phyloP scores from a whole-genome alignment of 495 filamentous ascomycete species.

The Aspergillus steynii region DNA sequence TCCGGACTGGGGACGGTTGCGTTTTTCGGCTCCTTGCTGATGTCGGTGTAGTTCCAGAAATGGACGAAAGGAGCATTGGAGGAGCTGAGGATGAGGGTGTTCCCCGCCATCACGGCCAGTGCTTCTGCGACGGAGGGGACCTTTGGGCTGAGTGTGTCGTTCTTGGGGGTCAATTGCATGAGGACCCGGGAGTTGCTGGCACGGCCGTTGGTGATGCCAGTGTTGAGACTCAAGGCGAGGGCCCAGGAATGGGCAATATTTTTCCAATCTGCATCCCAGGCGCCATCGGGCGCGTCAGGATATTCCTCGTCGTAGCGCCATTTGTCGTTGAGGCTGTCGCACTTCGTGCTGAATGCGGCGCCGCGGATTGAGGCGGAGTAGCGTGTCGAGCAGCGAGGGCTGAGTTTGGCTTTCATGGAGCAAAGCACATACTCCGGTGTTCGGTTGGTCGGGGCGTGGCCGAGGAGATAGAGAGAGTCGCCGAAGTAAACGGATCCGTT shows the following conservation, averaged over 20 bases:
- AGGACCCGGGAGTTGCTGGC: constrained; percentile 65
- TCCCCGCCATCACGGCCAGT: constrained; percentile 64
- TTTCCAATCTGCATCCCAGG: constrained; percentile 53
- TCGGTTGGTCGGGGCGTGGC: constrained; percentile 35
- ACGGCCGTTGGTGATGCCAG: constrained; percentile 57
- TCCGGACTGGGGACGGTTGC: constrained; percentile 20
- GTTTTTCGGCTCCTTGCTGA: constrained; percentile 26
- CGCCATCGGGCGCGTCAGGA: constrained; percentile 32
- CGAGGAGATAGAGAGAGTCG: constrained; percentile 64
- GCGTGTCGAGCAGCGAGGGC: constrained; percentile 60
- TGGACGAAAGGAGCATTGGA: constrained; percentile 56
- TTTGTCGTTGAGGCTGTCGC: constrained; percentile 52
- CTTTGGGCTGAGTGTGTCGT: constrained; percentile 27
- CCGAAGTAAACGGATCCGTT: constrained; percentile 45
- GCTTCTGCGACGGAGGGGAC: constrained; percentile 67
- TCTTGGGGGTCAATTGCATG: constrained; percentile 48
- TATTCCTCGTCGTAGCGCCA: constrained; percentile 49
- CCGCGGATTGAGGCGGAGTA: constrained; percentile 61
- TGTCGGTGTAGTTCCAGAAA: constrained; percentile 53
- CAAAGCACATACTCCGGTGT: constrained; percentile 60
- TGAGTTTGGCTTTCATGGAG: constrained; percentile 56
- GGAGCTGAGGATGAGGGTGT: constrained; percentile 58
- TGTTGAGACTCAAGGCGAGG: constrained; percentile 55
- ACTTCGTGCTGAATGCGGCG: constrained; percentile 52
- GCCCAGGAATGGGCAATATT: constrained; percentile 60